Base-by-base conservation (phyloP, 208 protist species). In the Wallacemonas sp. region DNA sequence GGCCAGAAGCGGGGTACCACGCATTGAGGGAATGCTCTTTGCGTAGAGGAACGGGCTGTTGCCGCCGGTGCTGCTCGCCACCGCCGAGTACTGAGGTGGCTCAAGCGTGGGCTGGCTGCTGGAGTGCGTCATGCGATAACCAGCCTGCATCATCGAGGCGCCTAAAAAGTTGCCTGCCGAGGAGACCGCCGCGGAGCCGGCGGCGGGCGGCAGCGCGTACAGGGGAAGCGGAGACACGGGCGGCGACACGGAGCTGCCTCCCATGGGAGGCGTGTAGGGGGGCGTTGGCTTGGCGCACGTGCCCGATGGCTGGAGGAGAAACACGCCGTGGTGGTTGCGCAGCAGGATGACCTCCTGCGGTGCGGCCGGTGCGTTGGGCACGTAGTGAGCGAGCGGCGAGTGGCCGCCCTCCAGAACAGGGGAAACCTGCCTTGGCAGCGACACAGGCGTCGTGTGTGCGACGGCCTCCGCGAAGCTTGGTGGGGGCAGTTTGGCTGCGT, bases 291-390 rank as follows among this genome's bases (percentile, higher is more conserved):
- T 82, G 4, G 64, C 68, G 22, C 76, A 73, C 29, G 64, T 63
- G 21, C 38, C 9, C 29, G 80, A 44, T 2, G 85, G 79, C 36
- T 87, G 74, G 63, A 94, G 71, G 19, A 94, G 57, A 61, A 94
- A 94, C 5, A 94, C 78, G n/a, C 88, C 88, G 61, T 92, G 83
- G 32, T 65, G 54, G 65, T 91, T 94, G 67, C 88, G 85, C 42
- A 94, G 70, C 22, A 94, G 62, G 62, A 94, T 83, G 10, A 78
- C 69, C 50, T 94, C 88, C 58, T 76, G 76, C 46, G 75, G 74
- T 1, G 71, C 78, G 2, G 81, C 73, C 4, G 84, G 79, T 74
- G 85, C 71, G 22, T 78, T 74, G 2, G 81, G 81, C n/a, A 90
- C 71, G 66, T 90, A 90, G 60, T 81, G 79, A 8, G 83, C 81